Percentiles rank a stretch among this genome's conserved stretches.
Conservation (phyloP, 768 basidiomycete genomes). For the Suillus brevipes region DNA sequence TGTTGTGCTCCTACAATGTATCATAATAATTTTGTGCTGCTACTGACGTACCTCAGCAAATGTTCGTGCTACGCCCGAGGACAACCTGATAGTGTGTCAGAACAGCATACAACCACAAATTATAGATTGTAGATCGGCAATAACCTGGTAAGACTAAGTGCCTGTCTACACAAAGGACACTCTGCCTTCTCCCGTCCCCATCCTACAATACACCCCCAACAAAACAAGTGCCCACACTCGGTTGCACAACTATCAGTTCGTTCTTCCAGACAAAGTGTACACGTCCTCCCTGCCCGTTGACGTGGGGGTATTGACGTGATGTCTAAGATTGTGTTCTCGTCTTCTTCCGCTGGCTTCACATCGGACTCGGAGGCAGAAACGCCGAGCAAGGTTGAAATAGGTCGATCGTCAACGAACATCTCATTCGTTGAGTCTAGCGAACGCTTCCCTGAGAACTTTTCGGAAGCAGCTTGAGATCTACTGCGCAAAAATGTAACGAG, state of each 20-base stretch:
- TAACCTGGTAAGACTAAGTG: slow-evolving; percentile 63
- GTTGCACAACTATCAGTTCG: slow-evolving; percentile 80
- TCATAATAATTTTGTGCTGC: slow-evolving; percentile 16
- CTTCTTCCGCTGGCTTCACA: slow-evolving; percentile 64
- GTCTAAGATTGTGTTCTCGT: slow-evolving; percentile 66
- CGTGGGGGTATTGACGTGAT: slow-evolving; percentile 52
- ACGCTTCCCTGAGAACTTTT: slow-evolving; percentile 38
- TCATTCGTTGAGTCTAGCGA: slow-evolving; percentile 33
- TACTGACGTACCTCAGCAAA: slow-evolving; percentile 1
- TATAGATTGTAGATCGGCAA: slow-evolving; percentile 85
- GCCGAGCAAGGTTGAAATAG: slow-evolving; percentile 58
- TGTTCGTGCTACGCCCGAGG: not conserved
- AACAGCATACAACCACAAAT: slow-evolving; percentile 19
- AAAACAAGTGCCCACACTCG: slow-evolving; percentile 88
- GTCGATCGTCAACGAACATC: slow-evolving; percentile 57
- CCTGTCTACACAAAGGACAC: slow-evolving; percentile 85
- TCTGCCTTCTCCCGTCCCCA: slow-evolving; percentile 92
- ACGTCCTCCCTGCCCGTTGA: slow-evolving; percentile 61
- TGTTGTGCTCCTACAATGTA: slow-evolving; percentile 20
- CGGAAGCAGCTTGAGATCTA: slow-evolving; percentile 19
- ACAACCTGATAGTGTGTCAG: not conserved
- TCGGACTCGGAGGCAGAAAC: slow-evolving; percentile 51
- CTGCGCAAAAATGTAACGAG: slow-evolving; percentile 48
- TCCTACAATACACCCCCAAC: slow-evolving; percentile 86
- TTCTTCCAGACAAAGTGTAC: slow-evolving; percentile 84